A percentile compares a stretch with the other conserved stretches of the same genome.
Evolutionary conservation across 352 stramenopile species (phyloP).

Genomic region (Phytophthora hybrid): DNA sequence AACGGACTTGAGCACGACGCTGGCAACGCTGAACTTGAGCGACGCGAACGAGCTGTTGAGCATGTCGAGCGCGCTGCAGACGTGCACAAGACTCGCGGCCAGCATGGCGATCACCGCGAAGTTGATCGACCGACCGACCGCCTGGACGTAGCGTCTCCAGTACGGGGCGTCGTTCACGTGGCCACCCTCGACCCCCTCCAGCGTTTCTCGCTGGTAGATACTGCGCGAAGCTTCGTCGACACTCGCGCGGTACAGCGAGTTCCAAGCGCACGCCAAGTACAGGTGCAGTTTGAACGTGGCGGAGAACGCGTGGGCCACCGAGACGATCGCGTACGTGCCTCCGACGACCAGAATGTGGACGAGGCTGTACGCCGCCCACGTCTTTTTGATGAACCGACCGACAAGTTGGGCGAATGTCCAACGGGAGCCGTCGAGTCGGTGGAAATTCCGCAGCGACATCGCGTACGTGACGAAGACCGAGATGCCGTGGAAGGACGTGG

Average conservation of each 20-base stretch:
- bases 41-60: constrained; percentile 1
- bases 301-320: background rate
- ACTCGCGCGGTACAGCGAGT: constrained; percentile 8
- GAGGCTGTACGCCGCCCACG: background rate
- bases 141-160: constrained; percentile 1
- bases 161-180: background rate
- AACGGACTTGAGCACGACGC: constrained; percentile 3
- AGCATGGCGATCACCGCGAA: constrained; percentile 2
- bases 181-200: constrained; percentile 1
- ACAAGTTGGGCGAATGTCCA: background rate
- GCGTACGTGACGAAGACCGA: background rate
- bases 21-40: constrained; percentile 9
- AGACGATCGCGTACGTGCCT: constrained; percentile 2
- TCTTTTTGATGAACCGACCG: background rate
- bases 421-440: background rate
- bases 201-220: constrained; percentile 3
- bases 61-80: constrained; percentile 3
- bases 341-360: background rate
- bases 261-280: constrained; percentile 7
- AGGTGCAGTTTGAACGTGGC: constrained; percentile 4
- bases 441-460: background rate
- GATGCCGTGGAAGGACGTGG: constrained; percentile 3
- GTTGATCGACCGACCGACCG: background rate
- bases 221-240: constrained; percentile 11
- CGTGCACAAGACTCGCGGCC: constrained; percentile 1